Base-by-base conservation (phyloP, 768 basidiomycete genomes). In the Podaxis mareebaensis region DNA sequence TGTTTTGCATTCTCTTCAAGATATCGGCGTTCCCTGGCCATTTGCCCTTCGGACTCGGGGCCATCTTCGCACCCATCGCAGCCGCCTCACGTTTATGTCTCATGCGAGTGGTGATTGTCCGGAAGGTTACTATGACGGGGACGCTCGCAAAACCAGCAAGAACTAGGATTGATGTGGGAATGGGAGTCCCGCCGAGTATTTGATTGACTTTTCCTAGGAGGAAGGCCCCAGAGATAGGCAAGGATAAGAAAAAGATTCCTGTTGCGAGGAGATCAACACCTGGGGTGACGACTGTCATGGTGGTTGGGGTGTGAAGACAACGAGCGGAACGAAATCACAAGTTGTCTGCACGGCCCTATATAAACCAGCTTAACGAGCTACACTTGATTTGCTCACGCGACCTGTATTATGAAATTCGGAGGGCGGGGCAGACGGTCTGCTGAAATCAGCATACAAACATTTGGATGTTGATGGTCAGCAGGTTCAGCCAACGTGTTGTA, bases 21-120 rank as follows among this genome's bases (percentile, higher is more conserved):
- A 83, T 55, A 63, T 85, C 84, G 4, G 82, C 28, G 64, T 83
- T 85, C 46, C 83, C 83, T 8, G 78, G 69, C 57, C 44, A 67
- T 53, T 75, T 75, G 0, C 85, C 85, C 33, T 65, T 64, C 0
- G 75, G 67, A 17, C 68, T 68, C 5, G 78, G 80, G 4, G 81
- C 74, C 30, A 78, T 73, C 15, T 79, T 79, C 30, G 85, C 83
- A 3, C 84, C 85, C 58, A 82, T 44, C 1, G 72, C 69, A 38
- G 76, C 74, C 3, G 84, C 85, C 28, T 74, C 70, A 12, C 77
- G 71, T 40, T 68, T 74, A 13, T 82, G 70, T 8, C 64, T 64
- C 7, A 77, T 53, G 5, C 73, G 67, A 17, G 70, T 69, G 20
- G 66, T 64, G 17, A 74, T 40, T n/a, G 82, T 67, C 20, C 72